A percentile compares a stretch with the other conserved stretches of the same genome.
Conservation (phyloP, 2,329 filamentous ascomycete genomes). For the Orbilia javanica region DNA sequence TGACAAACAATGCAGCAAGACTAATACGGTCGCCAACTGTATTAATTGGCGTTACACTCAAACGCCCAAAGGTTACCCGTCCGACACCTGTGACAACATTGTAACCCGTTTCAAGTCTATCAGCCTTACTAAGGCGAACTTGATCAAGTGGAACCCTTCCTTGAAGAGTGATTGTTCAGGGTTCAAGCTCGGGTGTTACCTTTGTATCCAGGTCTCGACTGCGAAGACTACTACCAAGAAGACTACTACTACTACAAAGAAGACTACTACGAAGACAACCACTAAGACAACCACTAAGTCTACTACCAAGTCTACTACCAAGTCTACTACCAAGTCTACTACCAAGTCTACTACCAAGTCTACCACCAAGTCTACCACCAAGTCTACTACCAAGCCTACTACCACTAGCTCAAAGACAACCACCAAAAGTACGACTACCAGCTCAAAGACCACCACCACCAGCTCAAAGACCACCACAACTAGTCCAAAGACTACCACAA, state of each 20-base stretch:
- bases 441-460: constrained; percentile 2
- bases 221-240: constrained; percentile 11
- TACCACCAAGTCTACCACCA: constrained; percentile 18
- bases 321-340: neutral
- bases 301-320: constrained; percentile 6
- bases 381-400: constrained; percentile 2
- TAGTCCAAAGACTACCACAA: neutral
- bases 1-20: neutral
- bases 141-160: constrained; percentile 44
- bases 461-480: constrained; percentile 6
- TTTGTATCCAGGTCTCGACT: constrained; percentile 17
- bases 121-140: constrained; percentile 22
- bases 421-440: constrained; percentile 5
- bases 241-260: neutral
- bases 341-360: constrained; percentile 6
- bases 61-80: neutral
- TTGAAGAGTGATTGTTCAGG: constrained; percentile 20
- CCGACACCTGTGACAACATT: constrained; percentile 39
- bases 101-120: constrained; percentile 9
- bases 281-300: constrained; percentile 7
- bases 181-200: constrained; percentile 4
- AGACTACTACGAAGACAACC: neutral
- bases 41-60: constrained; percentile 18
- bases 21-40: constrained; percentile 30
- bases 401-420: neutral